Conservation (phyloP, 2,329 filamentous ascomycete genomes). For the Leptographium wingfieldii region DNA sequence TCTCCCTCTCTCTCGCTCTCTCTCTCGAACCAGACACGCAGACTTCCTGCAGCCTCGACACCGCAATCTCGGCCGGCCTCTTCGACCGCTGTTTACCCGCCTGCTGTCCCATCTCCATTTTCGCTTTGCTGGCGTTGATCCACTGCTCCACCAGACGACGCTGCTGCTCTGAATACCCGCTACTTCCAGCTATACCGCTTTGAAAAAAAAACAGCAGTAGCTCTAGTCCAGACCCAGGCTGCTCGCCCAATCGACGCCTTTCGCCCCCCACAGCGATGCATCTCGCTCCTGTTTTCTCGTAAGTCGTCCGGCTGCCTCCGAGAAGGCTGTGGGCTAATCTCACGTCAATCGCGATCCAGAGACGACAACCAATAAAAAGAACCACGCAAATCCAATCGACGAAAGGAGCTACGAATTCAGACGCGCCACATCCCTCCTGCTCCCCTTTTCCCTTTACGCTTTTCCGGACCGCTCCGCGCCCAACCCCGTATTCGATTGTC, state of each 20-base stretch:
- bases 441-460: background rate
- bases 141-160: background rate
- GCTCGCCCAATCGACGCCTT: background rate
- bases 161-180: background rate
- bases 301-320: background rate
- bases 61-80: background rate
- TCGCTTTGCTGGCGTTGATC: background rate
- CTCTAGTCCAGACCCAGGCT: background rate
- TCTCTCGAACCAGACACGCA: no score
- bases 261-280: background rate
- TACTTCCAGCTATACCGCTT: background rate
- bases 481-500: background rate
- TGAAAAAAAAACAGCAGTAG: background rate
- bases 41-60: background rate
- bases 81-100: background rate
- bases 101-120: background rate
- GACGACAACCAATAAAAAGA: background rate
- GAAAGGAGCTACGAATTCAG: background rate
- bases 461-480: background rate
- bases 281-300: background rate
- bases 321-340: background rate
- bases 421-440: background rate
- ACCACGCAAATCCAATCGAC: background rate
- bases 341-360: background rate
- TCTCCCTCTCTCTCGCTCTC: background rate